Evolutionary conservation across 2,329 filamentous ascomycete species (phyloP).

Genomic region (Aspergillus ruber): DNA sequence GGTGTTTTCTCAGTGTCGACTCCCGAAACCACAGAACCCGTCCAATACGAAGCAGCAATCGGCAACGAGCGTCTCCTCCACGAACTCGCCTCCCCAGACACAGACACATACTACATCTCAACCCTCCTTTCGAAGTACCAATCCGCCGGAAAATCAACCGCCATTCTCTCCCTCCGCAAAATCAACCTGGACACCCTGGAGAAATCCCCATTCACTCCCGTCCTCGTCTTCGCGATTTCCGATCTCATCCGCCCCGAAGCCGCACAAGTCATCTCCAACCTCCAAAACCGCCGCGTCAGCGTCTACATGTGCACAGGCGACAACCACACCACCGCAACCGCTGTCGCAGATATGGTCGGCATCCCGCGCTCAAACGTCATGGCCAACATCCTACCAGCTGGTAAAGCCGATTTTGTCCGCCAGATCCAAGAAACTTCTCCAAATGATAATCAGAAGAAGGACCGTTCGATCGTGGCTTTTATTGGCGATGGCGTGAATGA

Average conservation of each 20-base stretch:
- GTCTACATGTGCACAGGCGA: conserved; percentile 94
- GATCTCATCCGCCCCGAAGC: conserved; percentile 76
- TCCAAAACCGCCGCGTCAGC: conserved; percentile 60
- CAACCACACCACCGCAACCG: conserved; percentile 74
- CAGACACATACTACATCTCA: conserved; percentile 28
- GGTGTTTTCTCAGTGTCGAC: conserved; percentile 41
- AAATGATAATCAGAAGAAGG: conserved; percentile 4
- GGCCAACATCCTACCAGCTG: conserved; percentile 75
- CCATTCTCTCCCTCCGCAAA: conserved; percentile 37
- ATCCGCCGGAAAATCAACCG: conserved; percentile 38
- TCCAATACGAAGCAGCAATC: conserved; percentile 44
- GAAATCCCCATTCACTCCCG: conserved; percentile 39
- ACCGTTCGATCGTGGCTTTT: conserved; percentile 64
- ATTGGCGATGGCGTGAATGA: conserved; percentile 86
- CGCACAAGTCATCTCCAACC: conserved; percentile 54
- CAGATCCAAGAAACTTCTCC: conserved; percentile 26
- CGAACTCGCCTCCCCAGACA: conserved; percentile 21
- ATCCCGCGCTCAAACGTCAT: conserved; percentile 71
- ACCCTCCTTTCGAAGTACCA: conserved; percentile 34
- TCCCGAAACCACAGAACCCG: conserved; percentile 9
- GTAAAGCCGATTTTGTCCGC: conserved; percentile 55
- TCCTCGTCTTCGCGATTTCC: conserved; percentile 66
- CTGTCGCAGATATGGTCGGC: conserved; percentile 68
- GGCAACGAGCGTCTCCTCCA: conserved; percentile 53
- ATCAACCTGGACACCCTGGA: conserved; percentile 9